Conservation (phyloP, 2,329 filamentous ascomycete genomes). For the Lecanosticta acicola region DNA sequence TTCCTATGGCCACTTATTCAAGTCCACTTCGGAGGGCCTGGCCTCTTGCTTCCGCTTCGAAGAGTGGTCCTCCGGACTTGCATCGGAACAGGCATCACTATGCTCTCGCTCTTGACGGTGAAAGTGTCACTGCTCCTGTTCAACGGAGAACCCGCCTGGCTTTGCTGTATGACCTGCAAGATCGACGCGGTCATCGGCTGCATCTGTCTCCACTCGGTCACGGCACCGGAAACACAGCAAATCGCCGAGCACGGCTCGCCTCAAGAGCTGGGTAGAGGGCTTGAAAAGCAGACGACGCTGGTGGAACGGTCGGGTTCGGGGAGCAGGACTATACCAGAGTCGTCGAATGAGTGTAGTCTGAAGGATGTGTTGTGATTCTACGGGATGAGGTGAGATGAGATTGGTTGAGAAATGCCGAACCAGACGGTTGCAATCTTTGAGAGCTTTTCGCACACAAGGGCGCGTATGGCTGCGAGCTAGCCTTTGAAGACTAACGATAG, state of each 20-base stretch:
- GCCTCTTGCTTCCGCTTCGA: conserved; percentile 12
- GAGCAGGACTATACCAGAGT: background rate
- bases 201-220: conserved; percentile 17
- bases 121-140: conserved; percentile 20
- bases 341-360: background rate
- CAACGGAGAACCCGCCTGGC: conserved; percentile 20
- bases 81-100: conserved; percentile 17
- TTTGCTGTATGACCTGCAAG: conserved; percentile 21
- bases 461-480: too few species aligned
- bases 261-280: conserved; percentile 13
- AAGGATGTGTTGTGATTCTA: background rate
- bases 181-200: conserved; percentile 17
- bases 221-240: conserved; percentile 7
- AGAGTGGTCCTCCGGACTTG: conserved; percentile 14
- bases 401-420: too few species aligned
- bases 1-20: conserved; percentile 17
- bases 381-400: too few species aligned
- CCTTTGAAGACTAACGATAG: too few species aligned
- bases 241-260: conserved; percentile 10
- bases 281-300: conserved; percentile 8
- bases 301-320: background rate
- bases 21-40: conserved; percentile 17
- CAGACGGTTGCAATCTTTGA: too few species aligned
- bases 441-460: too few species aligned
- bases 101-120: conserved; percentile 16